Base-by-base conservation (phyloP, 164 flowering plant genomes). In the Saururus chinensis region DNA sequence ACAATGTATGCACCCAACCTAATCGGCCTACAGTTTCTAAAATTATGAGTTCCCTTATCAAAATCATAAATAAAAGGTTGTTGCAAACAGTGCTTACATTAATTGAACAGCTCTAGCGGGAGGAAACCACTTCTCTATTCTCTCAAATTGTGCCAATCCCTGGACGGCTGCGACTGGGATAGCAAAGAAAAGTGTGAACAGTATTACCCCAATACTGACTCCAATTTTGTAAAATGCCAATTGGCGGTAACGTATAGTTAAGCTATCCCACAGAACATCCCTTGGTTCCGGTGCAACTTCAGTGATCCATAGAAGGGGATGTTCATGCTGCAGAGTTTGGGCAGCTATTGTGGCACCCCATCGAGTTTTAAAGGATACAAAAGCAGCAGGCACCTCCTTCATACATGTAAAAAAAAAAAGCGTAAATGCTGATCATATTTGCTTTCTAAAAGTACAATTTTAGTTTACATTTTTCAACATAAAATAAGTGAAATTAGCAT, bases 281-380 rank as follows among this genome's bases (percentile, higher is more conserved):
- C 84, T 84, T 41, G 98, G 95, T 77, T 92, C 96, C 60, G 96
- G 96, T 58, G 98, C 95, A 77, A 64, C 49, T 77, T 89, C 88
- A 40, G 91, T 85, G 60, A 78, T 79, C 95, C 89, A 87, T 26
- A 75, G 24, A 54, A 87, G 83, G 56, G 96, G 96, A 79, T 89
- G 73, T 59, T 80, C 66, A 74, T 82, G 88, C 75, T 87, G 95
- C 69, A 82, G 98, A 61, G 87, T 76, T 69, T 92, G 88, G 21
- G 91, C 82, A 63, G 84, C 89, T 49, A 92, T 64, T 52, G 85
- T 75, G 55, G 98, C 88, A 63, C 84, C 89, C 65, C 76, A 65
- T 19, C 96, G 80, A 0, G 91, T 77, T 63, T 86, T 89, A 73
- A 89, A 89, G 63, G 87, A 77, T 20, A 87, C 93, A 74, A 92